Evolutionary conservation across 2,329 filamentous ascomycete species (phyloP).

Genomic region (Aspergillus thermomutatus): DNA sequence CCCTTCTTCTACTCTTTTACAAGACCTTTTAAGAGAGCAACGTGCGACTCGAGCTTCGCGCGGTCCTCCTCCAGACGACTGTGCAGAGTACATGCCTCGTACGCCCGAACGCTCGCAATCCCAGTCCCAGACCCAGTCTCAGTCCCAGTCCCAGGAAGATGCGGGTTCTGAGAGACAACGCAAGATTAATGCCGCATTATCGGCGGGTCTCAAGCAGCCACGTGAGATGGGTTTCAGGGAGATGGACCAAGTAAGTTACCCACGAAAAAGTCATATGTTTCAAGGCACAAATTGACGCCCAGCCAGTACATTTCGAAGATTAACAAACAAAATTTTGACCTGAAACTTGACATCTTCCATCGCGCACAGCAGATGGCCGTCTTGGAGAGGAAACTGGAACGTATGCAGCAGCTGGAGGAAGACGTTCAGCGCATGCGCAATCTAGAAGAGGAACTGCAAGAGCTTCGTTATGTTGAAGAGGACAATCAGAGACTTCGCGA

Average conservation of each 20-base stretch:
- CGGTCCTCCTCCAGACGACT: conserved; percentile 21
- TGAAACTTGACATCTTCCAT: conserved; percentile 43
- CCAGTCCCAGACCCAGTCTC: conserved; percentile 14
- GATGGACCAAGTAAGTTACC: conserved; percentile 38
- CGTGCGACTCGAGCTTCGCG: conserved; percentile 36
- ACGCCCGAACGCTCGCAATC: conserved; percentile 23
- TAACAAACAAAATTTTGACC: conserved; percentile 43
- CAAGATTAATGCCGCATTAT: conserved; percentile 27
- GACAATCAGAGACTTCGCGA: conserved; percentile 36
- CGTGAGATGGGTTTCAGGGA: conserved; percentile 42
- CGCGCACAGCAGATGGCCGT: conserved; percentile 35
- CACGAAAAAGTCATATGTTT: background rate
- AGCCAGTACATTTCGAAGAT: conserved; percentile 42
- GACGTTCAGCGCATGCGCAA: conserved; percentile 28
- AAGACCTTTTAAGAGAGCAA: conserved; percentile 41
- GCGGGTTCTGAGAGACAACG: conserved; percentile 34
- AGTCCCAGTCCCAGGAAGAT: conserved; percentile 29
- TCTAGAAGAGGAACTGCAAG: conserved; percentile 34
- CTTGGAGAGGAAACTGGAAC: conserved; percentile 37
- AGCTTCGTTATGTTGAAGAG: conserved; percentile 35
- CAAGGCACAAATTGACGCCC: conserved; percentile 12
- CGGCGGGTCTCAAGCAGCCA: conserved; percentile 31
- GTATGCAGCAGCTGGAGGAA: conserved; percentile 36
- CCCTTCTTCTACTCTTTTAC: conserved; percentile 37
- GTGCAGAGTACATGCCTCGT: conserved; percentile 19